These are phyloP conservation scores for Prinsepia uniflora DNA, from an alignment of 306 rosid species.

Conservation along the genomic window DNA sequence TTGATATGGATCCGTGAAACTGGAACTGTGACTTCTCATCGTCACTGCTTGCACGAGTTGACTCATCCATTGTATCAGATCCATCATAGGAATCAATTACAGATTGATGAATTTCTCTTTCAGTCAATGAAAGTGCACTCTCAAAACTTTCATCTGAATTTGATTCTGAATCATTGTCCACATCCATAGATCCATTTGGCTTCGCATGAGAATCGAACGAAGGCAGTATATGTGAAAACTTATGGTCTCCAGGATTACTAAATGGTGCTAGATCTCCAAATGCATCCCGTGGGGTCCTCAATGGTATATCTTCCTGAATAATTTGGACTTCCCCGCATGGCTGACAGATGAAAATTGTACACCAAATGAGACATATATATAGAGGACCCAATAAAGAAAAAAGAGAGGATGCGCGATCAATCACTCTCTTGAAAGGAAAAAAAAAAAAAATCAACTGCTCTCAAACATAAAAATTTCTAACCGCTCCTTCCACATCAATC, in stretches of 20 bases:
- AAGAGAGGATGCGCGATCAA: neutral
- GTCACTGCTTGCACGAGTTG: slow-evolving; percentile 35
- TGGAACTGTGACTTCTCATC: slow-evolving; percentile 52
- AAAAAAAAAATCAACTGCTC: slow-evolving; percentile 10
- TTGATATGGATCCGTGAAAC: slow-evolving; percentile 29
- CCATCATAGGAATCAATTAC: slow-evolving; percentile 42
- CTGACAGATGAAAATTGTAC: slow-evolving; percentile 38
- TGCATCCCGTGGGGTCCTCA: slow-evolving; percentile 69
- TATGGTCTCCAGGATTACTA: slow-evolving; percentile 22
- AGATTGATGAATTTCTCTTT: slow-evolving; percentile 53
- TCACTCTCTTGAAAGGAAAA: slow-evolving; percentile 7
- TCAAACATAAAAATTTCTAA: slow-evolving; percentile 35
- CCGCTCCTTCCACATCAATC: slow-evolving; percentile 86
- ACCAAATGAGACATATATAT: slow-evolving; percentile 28
- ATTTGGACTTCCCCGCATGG: slow-evolving; percentile 89
- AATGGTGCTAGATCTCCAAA: slow-evolving; percentile 50
- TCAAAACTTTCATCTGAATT: slow-evolving; percentile 78
- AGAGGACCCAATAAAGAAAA: slow-evolving; percentile 6
- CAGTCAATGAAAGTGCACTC: slow-evolving; percentile 52
- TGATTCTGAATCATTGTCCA: slow-evolving; percentile 47
- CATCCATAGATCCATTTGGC: slow-evolving; percentile 33
- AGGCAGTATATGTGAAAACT: slow-evolving; percentile 7
- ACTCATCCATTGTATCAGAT: slow-evolving; percentile 45
- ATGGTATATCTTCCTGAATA: slow-evolving; percentile 80
- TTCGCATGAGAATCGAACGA: slow-evolving; percentile 36